A percentile compares a stretch with the other conserved stretches of the same genome.
Conservation (phyloP, 805 yeast species). For the Ogataea nakhonphanomensis region DNA sequence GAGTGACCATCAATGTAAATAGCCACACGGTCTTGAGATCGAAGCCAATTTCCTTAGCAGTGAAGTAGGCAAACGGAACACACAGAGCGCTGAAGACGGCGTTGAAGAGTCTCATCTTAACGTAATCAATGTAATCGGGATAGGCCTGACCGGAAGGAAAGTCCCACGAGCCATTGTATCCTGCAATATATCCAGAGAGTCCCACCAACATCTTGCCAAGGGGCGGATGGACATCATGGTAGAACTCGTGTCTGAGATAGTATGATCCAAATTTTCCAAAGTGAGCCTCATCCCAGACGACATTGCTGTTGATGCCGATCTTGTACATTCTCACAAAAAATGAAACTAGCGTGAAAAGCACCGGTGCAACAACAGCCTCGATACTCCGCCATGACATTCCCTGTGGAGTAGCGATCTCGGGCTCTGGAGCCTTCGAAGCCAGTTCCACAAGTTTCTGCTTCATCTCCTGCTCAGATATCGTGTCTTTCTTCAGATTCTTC, state of each 20-base stretch:
- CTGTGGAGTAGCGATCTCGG: slow-evolving; percentile 6
- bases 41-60: slow-evolving; percentile 74
- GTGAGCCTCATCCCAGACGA: slow-evolving; percentile 98
- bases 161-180: slow-evolving; percentile 83
- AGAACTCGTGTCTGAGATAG: slow-evolving; percentile 73
- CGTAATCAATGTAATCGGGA: slow-evolving; percentile 75
- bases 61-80: slow-evolving; percentile 83
- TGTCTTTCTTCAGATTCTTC: slow-evolving; percentile 8
- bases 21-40: slow-evolving; percentile 72
- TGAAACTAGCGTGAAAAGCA: slow-evolving; percentile 63
- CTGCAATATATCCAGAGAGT: slow-evolving; percentile 74
- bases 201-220: slow-evolving; percentile 80
- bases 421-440: slow-evolving; percentile 21
- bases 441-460: slow-evolving; percentile 30
- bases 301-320: slow-evolving; percentile 67
- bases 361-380: slow-evolving; percentile 45
- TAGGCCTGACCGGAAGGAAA: slow-evolving; percentile 80
- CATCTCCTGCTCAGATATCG: slow-evolving; percentile 30
- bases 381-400: slow-evolving; percentile 16
- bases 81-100: slow-evolving; percentile 79
- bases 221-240: slow-evolving; percentile 87
- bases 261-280: slow-evolving; percentile 86
- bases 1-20: slow-evolving; percentile 71
- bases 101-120: slow-evolving; percentile 83
- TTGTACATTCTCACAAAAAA: slow-evolving; percentile 73